Base-by-base conservation (phyloP, 2,329 filamentous ascomycete species). In the Ophiostoma sp. region DNA sequence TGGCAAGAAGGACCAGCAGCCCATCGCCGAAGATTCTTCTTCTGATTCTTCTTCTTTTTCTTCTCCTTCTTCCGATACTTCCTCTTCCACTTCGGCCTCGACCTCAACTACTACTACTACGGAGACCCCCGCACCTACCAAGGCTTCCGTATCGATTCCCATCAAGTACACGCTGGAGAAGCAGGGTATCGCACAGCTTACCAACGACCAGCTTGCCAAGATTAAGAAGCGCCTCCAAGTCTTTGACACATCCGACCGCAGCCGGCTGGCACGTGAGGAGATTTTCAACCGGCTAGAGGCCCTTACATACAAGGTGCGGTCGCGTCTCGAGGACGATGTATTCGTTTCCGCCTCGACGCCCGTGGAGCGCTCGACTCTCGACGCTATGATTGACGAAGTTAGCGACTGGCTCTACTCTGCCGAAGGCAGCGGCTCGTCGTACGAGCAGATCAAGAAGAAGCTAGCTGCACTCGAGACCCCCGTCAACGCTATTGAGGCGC, bases 221-320 rank as follows among this genome's bases (percentile, higher is more conserved):
- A 75, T 84, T 79, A 89, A 90, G 78, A 86, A 91, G 74, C 90
- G 92, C 64, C 86, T 99, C 62, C 85, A 88, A 76, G 90, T 92
- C 4, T 98, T 99, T 76, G 93, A 96, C 74, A 84, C 86, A 35
- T 97, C 94, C 2, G 95, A 99, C 79, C 87, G 86, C 74, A 87
- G 90, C 36, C 90, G 94, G 68, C 81, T 88, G 48, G 83, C 88
- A 71, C 88, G 94, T 41, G 94, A 97, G 78, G 94, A 97, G 78
- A 88, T 92, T 0, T 83, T 97, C 71, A 99, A 98, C 80, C 90
- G 91, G 74, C 87, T 99, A n/a, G 95, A 99, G 80, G 90, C 86
- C 15, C 98, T 91, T 79, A 97, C 94, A 17, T 99, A 99, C 83
- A 90, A 89, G 76, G 87, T 91, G 36, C 89, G 93, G 35, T 93